A percentile compares a stretch with the other conserved stretches of the same genome.
These are phyloP conservation scores for Phytomonas francai DNA, from an alignment of 208 protist genomes.

Conservation along the genomic window DNA sequence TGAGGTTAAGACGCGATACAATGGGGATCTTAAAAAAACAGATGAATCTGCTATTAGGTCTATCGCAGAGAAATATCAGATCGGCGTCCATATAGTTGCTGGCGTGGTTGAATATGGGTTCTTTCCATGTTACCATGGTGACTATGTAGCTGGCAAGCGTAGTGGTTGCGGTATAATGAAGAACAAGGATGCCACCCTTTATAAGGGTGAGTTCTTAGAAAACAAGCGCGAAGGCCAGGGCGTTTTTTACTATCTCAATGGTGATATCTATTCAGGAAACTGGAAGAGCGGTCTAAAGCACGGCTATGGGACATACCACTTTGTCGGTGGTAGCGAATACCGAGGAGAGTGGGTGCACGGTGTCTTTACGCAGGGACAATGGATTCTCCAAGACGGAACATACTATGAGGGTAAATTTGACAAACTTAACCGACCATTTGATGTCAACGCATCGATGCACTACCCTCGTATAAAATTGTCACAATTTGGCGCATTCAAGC, in stretches of 20 bases:
- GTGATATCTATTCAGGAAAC: conserved; percentile 84
- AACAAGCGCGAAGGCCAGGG: conserved; percentile 85
- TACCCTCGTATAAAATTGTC: conserved; percentile 61
- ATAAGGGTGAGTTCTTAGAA: conserved; percentile 87
- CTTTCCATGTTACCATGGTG: conserved; percentile 78
- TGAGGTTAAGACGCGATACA: conserved; percentile 35
- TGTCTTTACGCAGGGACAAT: conserved; percentile 82
- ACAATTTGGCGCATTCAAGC: conserved; percentile 61
- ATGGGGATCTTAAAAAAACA: conserved; percentile 24
- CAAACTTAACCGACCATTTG: conserved; percentile 74
- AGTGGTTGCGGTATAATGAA: conserved; percentile 84
- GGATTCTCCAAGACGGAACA: conserved; percentile 75
- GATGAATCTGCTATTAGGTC: conserved; percentile 13
- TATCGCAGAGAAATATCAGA: conserved; percentile 45
- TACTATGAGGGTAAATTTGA: conserved; percentile 90
- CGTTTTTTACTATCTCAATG: conserved; percentile 90
- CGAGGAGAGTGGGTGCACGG: conserved; percentile 67
- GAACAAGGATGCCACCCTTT: conserved; percentile 84
- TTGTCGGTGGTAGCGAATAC: conserved; percentile 76
- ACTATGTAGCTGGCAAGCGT: conserved; percentile 76
- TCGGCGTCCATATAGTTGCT: conserved; percentile 57
- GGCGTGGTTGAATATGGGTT: conserved; percentile 61
- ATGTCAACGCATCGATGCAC: conserved; percentile 68
- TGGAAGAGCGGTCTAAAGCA: conserved; percentile 77
- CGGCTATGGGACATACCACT: conserved; percentile 88